Conservation (phyloP, 306 rosid species). For the Comarum palustre region DNA sequence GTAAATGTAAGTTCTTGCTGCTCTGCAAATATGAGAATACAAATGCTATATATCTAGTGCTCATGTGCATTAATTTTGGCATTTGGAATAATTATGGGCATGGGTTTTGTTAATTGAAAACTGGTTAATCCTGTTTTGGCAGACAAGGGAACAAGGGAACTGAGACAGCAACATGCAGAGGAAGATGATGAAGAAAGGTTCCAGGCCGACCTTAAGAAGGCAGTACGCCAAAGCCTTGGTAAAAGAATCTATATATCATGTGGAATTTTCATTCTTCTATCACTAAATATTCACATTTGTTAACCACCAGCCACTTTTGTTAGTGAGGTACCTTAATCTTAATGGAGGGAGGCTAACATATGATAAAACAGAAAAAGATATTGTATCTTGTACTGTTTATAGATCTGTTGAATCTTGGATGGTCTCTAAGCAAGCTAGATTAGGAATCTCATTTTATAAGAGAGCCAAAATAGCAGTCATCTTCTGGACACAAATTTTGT, state of each 20-base stretch:
- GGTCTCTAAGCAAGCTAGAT: background rate
- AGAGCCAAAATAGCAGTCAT: background rate
- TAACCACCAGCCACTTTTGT: background rate
- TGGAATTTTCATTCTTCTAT: background rate
- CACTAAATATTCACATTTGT: background rate
- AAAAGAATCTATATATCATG: conserved; percentile 21
- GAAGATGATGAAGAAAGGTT: conserved; percentile 88
- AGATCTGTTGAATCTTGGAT: background rate
- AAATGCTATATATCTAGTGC: background rate
- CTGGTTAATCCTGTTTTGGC: conserved; percentile 32
- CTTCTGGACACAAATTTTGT: conserved; percentile 2
- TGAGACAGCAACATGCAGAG: conserved; percentile 53
- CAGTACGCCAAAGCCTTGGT: conserved; percentile 95
- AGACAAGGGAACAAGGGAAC: conserved; percentile 47
- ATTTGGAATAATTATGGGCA: conserved; percentile 19
- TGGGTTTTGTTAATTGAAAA: conserved; percentile 26
- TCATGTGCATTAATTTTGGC: conserved; percentile 1
- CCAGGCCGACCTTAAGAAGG: conserved; percentile 87
- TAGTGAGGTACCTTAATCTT: background rate
- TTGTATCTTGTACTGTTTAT: background rate
- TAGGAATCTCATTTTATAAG: background rate
- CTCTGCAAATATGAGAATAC: background rate
- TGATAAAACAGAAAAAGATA: background rate
- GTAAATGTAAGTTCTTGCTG: background rate
- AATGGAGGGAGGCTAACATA: background rate